phyloP scores from a whole-genome alignment of 179 eudicot genomes.

The Dionaea muscipula region DNA sequence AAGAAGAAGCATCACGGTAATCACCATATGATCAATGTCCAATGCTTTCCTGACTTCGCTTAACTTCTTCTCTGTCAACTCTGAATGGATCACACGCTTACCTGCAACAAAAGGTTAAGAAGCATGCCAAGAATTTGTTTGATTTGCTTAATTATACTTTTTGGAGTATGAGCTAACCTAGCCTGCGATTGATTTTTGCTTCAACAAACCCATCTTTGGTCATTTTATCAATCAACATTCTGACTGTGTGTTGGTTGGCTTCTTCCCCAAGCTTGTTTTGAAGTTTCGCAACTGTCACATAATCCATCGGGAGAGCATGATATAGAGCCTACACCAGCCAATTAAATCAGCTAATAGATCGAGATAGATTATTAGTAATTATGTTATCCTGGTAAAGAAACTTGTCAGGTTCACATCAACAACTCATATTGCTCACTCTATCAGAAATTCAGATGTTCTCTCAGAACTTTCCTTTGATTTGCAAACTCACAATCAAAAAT shows the following conservation, averaged over 20 bases:
- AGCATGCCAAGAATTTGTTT: not conserved
- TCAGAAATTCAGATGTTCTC: too few species aligned
- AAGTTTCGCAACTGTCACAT: conserved; percentile 58
- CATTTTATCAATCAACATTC: conserved; percentile 78
- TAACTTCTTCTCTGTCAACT: conserved; percentile 57
- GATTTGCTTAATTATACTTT: too few species aligned
- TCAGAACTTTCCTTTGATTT: too few species aligned
- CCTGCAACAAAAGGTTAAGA: conserved; percentile 30
- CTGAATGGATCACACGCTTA: conserved; percentile 82
- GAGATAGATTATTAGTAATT: too few species aligned
- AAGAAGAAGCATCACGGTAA: not conserved
- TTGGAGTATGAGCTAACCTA: conserved; percentile 30
- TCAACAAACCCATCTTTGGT: conserved; percentile 68
- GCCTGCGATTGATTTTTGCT: conserved; percentile 55
- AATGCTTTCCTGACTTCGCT: conserved; percentile 54
- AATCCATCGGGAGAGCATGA: conserved; percentile 78
- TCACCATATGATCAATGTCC: conserved; percentile 48
- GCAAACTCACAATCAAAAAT: too few species aligned
- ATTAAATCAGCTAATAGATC: too few species aligned
- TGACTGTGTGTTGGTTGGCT: conserved; percentile 45
- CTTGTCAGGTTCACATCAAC: too few species aligned
- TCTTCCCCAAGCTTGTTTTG: conserved; percentile 66
- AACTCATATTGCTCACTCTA: too few species aligned
- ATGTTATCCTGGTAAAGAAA: too few species aligned
- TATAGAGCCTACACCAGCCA: conserved; percentile 85